These are phyloP conservation scores for Alternaria sp. DNA, from an alignment of 2,329 filamentous ascomycete species.

Conservation along the genomic window DNA sequence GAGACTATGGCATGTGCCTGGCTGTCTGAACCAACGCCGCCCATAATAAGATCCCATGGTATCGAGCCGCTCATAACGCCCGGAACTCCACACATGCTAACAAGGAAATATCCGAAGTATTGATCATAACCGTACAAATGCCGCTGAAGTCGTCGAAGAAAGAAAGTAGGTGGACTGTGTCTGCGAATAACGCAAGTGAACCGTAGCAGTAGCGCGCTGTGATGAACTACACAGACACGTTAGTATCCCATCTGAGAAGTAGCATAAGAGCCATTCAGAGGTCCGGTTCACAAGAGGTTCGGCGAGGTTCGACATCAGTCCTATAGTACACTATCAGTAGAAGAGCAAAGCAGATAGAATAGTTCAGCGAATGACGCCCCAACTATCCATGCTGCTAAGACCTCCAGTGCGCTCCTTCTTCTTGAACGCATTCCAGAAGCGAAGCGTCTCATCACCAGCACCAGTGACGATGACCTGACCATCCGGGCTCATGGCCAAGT, in stretches of 20 bases:
- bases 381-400: conserved; percentile 67
- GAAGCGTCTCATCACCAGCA: conserved; percentile 91
- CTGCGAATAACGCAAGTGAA: neutral
- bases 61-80: conserved; percentile 10
- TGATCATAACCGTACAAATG: conserved; percentile 11
- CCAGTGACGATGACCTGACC: conserved; percentile 93
- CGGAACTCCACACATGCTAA: conserved; percentile 8
- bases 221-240: conserved; percentile 4
- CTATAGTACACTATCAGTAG: conserved; percentile 9
- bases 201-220: conserved; percentile 1
- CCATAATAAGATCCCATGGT: conserved; percentile 9
- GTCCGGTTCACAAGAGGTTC: neutral
- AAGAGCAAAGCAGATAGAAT: neutral
- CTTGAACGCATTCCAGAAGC: conserved; percentile 97
- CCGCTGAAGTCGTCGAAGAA: conserved; percentile 3
- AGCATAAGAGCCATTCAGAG: neutral
- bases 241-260: neutral
- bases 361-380: conserved; percentile 76
- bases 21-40: neutral
- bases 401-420: conserved; percentile 74
- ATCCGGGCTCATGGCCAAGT: conserved; percentile 96
- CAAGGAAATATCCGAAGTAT: conserved; percentile 1
- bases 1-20: neutral
- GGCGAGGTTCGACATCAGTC: neutral
- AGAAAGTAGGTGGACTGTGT: conserved; percentile 1